A percentile compares a stretch with the other conserved stretches of the same genome.
phyloP scores from a whole-genome alignment of 805 yeast species.

The Myxozyma vanderwaltii region DNA sequence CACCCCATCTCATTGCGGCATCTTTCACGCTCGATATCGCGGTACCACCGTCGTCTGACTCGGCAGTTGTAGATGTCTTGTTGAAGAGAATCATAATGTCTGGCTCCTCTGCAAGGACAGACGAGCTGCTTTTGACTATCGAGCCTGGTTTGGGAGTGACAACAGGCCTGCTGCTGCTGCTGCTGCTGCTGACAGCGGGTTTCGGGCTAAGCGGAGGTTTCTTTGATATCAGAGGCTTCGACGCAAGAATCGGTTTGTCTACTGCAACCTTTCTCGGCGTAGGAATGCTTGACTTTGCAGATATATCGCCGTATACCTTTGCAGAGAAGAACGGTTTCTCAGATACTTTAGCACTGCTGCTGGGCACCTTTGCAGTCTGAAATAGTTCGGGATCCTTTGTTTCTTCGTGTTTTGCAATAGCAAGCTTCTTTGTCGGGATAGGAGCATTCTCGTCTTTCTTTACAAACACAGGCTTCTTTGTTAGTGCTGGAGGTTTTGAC shows the following conservation, averaged over 20 bases:
- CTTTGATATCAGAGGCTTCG: background rate
- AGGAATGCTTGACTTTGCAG: background rate
- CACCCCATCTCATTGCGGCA: conserved; percentile 7
- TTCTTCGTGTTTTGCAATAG: background rate
- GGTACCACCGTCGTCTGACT: background rate
- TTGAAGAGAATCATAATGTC: conserved; percentile 9
- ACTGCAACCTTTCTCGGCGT: background rate
- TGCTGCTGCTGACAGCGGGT: background rate
- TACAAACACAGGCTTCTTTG: background rate
- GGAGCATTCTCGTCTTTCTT: background rate
- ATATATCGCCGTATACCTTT: background rate
- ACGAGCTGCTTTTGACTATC: background rate
- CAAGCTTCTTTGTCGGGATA: background rate
- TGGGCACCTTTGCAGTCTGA: background rate
- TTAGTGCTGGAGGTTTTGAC: background rate
- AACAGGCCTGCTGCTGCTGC: background rate
- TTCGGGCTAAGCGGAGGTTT: background rate
- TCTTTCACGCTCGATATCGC: background rate
- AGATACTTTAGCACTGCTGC: background rate
- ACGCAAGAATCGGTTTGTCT: background rate
- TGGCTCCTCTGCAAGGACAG: background rate
- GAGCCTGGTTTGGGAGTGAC: background rate
- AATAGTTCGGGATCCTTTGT: background rate
- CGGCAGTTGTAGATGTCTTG: background rate
- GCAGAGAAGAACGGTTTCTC: background rate